These are phyloP conservation scores for Gracilaria vermiculophylla DNA, from an alignment of 23 red algal species.

Conservation along the genomic window DNA sequence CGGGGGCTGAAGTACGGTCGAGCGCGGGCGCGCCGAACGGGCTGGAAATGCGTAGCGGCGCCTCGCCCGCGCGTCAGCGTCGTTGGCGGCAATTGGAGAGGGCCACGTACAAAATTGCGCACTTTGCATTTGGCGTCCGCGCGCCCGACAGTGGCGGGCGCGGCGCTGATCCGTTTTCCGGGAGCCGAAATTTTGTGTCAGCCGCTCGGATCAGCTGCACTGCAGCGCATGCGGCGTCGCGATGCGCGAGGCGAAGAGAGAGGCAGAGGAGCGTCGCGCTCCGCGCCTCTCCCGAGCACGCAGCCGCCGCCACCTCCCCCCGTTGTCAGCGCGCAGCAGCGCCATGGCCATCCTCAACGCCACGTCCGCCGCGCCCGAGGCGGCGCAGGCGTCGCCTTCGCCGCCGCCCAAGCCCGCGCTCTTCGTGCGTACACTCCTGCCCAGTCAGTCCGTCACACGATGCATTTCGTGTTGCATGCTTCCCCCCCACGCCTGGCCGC, in stretches of 20 bases:
- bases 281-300: no score
- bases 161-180: not conserved
- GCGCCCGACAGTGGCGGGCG: not conserved
- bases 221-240: no score
- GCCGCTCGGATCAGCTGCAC: not conserved
- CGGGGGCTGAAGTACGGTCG: not conserved
- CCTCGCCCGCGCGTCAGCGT: not conserved
- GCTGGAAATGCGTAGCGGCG: not conserved
- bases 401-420: constrained; percentile 23
- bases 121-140: not conserved
- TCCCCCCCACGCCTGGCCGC: constrained; percentile 9
- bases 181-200: not conserved
- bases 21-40: not conserved
- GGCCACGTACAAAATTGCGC: not conserved
- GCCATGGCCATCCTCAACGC: constrained; percentile 57
- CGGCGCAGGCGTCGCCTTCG: constrained; percentile 2
- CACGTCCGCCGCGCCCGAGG: not conserved
- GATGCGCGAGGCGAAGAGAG: no score
- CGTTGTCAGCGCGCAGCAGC: not conserved
- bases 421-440: constrained; percentile 38
- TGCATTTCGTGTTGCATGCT: constrained; percentile 35
- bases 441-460: not conserved
- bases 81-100: not conserved
- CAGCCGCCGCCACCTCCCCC: not conserved
- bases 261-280: no score